Percentiles rank a stretch among this genome's conserved stretches.
phyloP scores from a whole-genome alignment of 805 yeast species.

The Ogataea kodamae region DNA sequence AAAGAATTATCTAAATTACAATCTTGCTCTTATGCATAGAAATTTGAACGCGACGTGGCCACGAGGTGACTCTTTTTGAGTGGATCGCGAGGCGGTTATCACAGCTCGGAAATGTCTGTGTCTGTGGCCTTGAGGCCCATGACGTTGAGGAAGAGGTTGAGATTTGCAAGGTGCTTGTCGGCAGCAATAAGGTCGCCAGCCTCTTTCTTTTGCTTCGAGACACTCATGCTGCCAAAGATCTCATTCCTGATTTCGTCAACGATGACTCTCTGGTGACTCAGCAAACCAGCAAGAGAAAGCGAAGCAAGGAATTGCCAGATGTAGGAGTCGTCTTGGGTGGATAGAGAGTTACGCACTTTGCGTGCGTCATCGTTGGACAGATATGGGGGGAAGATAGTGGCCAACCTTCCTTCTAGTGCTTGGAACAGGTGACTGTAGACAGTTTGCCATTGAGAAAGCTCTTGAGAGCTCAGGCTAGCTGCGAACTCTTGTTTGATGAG shows the following conservation, averaged over 20 bases:
- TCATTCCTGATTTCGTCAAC: conserved; percentile 93
- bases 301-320: conserved; percentile 98
- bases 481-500: conserved; percentile 78
- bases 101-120: conserved; percentile 78
- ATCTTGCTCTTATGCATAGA: not conserved
- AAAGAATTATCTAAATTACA: too few species aligned
- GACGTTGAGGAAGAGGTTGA: conserved; percentile 89
- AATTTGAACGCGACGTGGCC: too few species aligned
- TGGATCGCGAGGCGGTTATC: conserved; percentile 7
- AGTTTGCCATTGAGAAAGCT: conserved; percentile 66
- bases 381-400: conserved; percentile 77
- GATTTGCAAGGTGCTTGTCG: conserved; percentile 58
- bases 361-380: conserved; percentile 30
- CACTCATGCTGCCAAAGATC: conserved; percentile 81
- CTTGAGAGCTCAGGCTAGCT: conserved; percentile 46
- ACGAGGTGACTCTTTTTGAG: not conserved
- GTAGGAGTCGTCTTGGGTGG: conserved; percentile 64
- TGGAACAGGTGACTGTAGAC: conserved; percentile 82
- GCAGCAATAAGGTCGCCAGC: conserved; percentile 44
- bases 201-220: conserved; percentile 52
- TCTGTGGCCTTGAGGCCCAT: conserved; percentile 95
- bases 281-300: conserved; percentile 83
- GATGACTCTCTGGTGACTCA: conserved; percentile 87
- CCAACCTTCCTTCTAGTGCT: conserved; percentile 70
- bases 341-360: conserved; percentile 35